These are phyloP conservation scores for Mucor circinelloides DNA, from an alignment of 371 early-diverging fungal genomes.

Conservation along the genomic window DNA sequence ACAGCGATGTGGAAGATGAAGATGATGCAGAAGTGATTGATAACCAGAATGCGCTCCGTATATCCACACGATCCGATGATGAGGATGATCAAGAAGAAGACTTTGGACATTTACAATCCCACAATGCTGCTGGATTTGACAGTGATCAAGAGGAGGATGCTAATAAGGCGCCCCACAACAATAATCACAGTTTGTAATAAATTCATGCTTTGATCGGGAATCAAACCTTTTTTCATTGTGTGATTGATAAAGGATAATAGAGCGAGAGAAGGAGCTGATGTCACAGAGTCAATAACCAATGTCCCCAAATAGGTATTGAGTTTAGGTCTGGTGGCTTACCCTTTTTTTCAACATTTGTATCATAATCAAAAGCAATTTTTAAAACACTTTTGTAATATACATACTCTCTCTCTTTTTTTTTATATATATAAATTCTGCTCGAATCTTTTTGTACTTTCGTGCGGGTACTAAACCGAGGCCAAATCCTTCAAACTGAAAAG, in stretches of 20 bases:
- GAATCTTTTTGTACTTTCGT: neutral
- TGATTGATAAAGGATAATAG: neutral
- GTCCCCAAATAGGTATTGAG: neutral
- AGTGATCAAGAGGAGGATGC: neutral
- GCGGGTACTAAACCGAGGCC: neutral
- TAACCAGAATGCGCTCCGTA: conserved; percentile 3
- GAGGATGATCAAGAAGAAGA: neutral
- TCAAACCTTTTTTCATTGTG: too few species aligned
- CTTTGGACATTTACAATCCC: neutral
- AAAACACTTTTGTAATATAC: neutral
- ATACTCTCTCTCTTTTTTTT: neutral
- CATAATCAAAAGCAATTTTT: neutral
- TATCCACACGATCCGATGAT: neutral
- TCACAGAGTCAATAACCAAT: neutral
- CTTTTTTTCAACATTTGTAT: neutral
- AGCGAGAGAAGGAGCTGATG: neutral
- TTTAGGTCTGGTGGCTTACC: conserved; percentile 5
- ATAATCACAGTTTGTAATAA: neutral
- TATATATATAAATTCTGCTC: conserved; percentile 3
- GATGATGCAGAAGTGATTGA: conserved; percentile 18
- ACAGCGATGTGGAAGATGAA: conserved; percentile 25
- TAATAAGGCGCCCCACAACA: neutral
- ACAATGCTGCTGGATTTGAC: neutral
- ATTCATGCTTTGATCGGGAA: neutral
- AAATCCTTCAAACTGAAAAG: conserved; percentile 16